phyloP scores from a whole-genome alignment of 441 rosid genomes.

The Populus hybrid region DNA sequence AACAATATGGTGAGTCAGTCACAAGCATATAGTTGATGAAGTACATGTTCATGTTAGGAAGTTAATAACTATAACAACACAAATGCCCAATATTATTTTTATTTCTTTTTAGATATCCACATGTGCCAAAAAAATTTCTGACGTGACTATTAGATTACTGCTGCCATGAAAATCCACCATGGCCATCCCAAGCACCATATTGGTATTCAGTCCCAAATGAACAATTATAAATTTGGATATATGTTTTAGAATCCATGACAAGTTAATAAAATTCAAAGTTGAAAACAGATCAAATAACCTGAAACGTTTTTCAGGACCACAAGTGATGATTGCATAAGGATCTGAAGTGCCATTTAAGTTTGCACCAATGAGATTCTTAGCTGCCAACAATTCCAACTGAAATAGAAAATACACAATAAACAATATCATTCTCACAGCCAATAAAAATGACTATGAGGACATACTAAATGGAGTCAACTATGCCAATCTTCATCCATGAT shows the following conservation, averaged over 20 bases:
- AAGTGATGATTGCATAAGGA: constrained; percentile 95
- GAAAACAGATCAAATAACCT: constrained; percentile 49
- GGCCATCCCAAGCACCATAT: neutral
- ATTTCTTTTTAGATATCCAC: neutral
- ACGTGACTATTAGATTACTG: neutral
- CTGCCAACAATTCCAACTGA: constrained; percentile 93
- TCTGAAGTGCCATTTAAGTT: constrained; percentile 98
- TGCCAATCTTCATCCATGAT: neutral
- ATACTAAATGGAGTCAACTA: neutral
- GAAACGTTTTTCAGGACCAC: constrained; percentile 94
- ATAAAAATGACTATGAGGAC: neutral
- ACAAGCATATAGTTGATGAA: neutral
- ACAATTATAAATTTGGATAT: neutral
- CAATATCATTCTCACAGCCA: constrained; percentile 6
- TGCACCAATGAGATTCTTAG: constrained; percentile 96
- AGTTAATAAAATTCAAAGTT: neutral
- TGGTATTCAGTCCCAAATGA: neutral
- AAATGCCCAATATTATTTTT: neutral
- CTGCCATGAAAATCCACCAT: neutral
- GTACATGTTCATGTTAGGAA: neutral
- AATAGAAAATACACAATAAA: constrained; percentile 16
- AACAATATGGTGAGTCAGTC: neutral
- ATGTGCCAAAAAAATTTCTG: neutral
- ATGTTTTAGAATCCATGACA: neutral
- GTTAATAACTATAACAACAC: neutral